Evolutionary conservation across 768 basidiomycete genomes (phyloP), one percentile per base, ranked within the genome.

Genomic region (Serendipita indica): DNA sequence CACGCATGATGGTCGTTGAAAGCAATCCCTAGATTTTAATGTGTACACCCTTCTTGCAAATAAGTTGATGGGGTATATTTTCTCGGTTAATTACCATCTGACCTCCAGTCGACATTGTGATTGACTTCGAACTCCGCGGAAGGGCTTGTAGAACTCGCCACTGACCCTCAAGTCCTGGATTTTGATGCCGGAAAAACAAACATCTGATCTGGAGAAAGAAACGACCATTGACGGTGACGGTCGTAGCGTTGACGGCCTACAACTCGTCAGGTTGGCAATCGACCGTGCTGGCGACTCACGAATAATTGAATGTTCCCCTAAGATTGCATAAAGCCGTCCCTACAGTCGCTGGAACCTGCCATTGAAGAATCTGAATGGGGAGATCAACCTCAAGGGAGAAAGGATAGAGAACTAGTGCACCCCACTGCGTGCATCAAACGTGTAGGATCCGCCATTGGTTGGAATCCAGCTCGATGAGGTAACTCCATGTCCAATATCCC

Each of bases 101-200:
- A 75, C 89, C 69, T 90, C 89, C 3, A 89, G 73, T 57, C 78
- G 76, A 1, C 84, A 86, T n/a, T 72, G 67, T 32, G 79, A 78
- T 37, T 76, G 73, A 43, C 82, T 80, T 66, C 90, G 74, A 56
- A 96, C 84, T 14, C 92, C 92, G 69, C 93, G 94, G 72, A 86
- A 96, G 10, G 87, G 86, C 69, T 93, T 94, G 70, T 93, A 93
- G 10, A 70, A 70, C 68, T 92, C 89, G 12, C 85, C 83, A 1
- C 75, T 82, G 27, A 89, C 72, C 69, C 82, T 89, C 41, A 94
- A 77, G 64, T 91, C 86, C 60, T 92, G 88, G 3, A 94, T 83
- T 65, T 86, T 88, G 45, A 94, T 72, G 18, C 84, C 77, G 3
- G 89, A 89, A 68, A 84, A 88, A 82, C 82, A 65, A 86, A 73